These are phyloP conservation scores for Otatea glauca DNA, from an alignment of 176 grass and related monocot species.

Conservation along the genomic window DNA sequence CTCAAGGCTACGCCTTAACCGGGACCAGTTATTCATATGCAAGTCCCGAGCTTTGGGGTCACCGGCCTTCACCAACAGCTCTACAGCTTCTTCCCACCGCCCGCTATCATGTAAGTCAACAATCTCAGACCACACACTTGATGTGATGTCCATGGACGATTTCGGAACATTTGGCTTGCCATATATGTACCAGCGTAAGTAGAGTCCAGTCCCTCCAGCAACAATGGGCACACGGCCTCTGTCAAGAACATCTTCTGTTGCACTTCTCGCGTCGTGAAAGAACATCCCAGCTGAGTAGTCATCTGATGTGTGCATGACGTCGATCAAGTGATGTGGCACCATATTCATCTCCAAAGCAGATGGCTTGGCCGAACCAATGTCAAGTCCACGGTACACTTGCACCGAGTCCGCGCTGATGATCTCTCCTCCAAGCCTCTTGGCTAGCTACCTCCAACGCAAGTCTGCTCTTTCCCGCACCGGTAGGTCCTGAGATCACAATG, in stretches of 20 bases:
- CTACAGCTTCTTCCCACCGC: conserved; percentile 71
- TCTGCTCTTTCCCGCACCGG: too few relatives aligned
- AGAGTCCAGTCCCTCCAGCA: conserved; percentile 76
- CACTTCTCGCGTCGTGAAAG: conserved; percentile 60
- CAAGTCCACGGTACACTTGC: conserved; percentile 35
- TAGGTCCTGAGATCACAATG: too few relatives aligned
- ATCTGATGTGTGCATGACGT: conserved; percentile 59
- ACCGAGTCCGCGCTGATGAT: too few relatives aligned
- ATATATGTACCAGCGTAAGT: conserved; percentile 84
- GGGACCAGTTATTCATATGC: conserved; percentile 68
- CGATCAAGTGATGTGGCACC: conserved; percentile 68
- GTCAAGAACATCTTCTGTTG: conserved; percentile 51
- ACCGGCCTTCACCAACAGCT: conserved; percentile 67
- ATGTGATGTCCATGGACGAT: conserved; percentile 42
- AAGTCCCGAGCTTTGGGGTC: conserved; percentile 61
- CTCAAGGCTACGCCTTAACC: conserved; percentile 64
- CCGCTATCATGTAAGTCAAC: conserved; percentile 47
- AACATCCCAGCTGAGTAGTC: conserved; percentile 83
- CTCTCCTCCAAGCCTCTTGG: too few relatives aligned
- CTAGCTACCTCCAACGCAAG: background rate
- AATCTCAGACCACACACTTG: conserved; percentile 61
- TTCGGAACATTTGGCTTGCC: conserved; percentile 78
- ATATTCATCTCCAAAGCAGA: conserved; percentile 34
- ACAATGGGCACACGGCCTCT: conserved; percentile 61
- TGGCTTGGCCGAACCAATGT: conserved; percentile 80